Conservation (phyloP, 768 basidiomycete genomes). For the Pulveroboletus sp. region DNA sequence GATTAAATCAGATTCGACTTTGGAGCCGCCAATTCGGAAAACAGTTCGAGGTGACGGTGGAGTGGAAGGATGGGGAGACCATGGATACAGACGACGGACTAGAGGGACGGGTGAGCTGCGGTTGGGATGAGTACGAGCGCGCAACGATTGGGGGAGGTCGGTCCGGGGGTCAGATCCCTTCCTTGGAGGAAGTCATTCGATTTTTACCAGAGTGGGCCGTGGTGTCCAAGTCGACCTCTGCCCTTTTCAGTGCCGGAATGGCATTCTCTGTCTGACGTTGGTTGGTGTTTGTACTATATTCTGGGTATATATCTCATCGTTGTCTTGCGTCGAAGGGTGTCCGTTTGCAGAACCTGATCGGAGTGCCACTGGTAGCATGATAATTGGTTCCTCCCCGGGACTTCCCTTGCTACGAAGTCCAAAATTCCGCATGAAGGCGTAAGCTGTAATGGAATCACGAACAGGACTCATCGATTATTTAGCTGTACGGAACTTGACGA, state of each 20-base stretch:
- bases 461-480: no score
- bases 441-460: no score
- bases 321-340: background rate
- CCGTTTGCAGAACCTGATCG: background rate
- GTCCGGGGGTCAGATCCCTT: slow-evolving; percentile 51
- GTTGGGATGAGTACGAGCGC: slow-evolving; percentile 66
- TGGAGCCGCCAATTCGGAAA: slow-evolving; percentile 61
- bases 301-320: background rate
- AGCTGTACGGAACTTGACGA: no score
- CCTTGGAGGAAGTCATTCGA: slow-evolving; percentile 58
- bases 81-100: slow-evolving; percentile 9
- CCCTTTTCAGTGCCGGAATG: slow-evolving; percentile 49
- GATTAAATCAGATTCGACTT: slow-evolving; percentile 41
- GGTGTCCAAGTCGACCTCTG: slow-evolving; percentile 52
- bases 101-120: slow-evolving; percentile 51
- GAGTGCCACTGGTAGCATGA: background rate
- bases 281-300: background rate
- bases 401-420: no score
- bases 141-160: slow-evolving; percentile 44
- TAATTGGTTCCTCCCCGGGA: background rate
- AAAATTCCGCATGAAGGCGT: no score
- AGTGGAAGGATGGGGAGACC: slow-evolving; percentile 35
- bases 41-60: slow-evolving; percentile 48
- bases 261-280: slow-evolving; percentile 18
- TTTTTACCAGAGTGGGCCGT: slow-evolving; percentile 67